Evolutionary conservation across 2,329 filamentous ascomycete genomes (phyloP).

Genomic region (Neoscytalidium dimidiatum): DNA sequence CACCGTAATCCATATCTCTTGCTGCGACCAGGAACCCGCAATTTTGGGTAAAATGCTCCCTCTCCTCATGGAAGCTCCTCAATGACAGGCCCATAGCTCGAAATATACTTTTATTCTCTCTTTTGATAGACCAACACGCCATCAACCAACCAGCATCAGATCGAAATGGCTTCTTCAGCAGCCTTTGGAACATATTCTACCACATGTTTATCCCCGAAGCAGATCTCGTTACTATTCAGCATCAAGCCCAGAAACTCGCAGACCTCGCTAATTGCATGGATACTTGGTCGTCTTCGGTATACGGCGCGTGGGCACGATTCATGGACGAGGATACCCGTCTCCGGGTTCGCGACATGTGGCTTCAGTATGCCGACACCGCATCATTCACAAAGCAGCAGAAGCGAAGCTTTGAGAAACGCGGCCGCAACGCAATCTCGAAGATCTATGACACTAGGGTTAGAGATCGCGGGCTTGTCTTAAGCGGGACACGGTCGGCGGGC

Average conservation of each 20-base stretch:
- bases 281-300: slow-evolving; percentile 49
- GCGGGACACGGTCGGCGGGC: not conserved
- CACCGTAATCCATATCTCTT: slow-evolving; percentile 52
- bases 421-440: not conserved
- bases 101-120: slow-evolving; percentile 56
- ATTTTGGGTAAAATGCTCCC: slow-evolving; percentile 47
- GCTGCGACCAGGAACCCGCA: slow-evolving; percentile 53
- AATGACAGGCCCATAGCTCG: slow-evolving; percentile 39
- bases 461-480: not conserved
- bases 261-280: slow-evolving; percentile 37
- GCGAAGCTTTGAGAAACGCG: not conserved
- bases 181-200: slow-evolving; percentile 59
- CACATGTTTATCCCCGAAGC: slow-evolving; percentile 49
- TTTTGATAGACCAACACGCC: slow-evolving; percentile 43
- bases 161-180: not conserved
- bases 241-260: slow-evolving; percentile 51
- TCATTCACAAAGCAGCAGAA: not conserved
- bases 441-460: not conserved
- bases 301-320: slow-evolving; percentile 51
- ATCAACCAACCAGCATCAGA: not conserved
- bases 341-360: slow-evolving; percentile 46
- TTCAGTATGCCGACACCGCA: slow-evolving; percentile 29
- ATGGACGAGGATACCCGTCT: slow-evolving; percentile 51
- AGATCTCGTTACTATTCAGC: slow-evolving; percentile 39
- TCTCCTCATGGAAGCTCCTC: not conserved